A percentile compares a stretch with the other conserved stretches of the same genome.
phyloP scores from a whole-genome alignment of 1,284 basidiomycete species.

The Tilletia horrida region DNA sequence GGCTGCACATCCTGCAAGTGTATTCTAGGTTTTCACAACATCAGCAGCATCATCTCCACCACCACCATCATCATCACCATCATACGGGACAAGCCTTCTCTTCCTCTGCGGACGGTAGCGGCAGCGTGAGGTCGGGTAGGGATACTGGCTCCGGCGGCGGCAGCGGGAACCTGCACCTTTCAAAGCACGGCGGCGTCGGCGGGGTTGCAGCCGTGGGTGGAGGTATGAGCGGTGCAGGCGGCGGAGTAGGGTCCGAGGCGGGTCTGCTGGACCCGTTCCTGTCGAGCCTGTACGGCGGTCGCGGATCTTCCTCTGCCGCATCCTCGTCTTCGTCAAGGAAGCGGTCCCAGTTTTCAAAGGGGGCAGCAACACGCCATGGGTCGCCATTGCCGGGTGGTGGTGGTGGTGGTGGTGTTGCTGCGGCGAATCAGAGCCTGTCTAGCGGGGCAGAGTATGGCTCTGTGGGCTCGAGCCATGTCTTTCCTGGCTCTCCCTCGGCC shows the following conservation, averaged over 20 bases:
- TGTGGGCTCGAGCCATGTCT: no score
- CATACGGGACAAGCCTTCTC: not conserved
- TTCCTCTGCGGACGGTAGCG: not conserved
- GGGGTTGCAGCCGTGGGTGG: not conserved
- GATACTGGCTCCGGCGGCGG: not conserved
- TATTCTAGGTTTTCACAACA: not conserved
- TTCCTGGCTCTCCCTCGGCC: not conserved
- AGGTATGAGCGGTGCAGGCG: not conserved
- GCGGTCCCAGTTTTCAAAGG: not conserved
- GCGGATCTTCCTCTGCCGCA: no score
- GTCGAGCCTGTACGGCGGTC: no score
- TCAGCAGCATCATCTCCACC: not conserved
- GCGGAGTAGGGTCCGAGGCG: no score
- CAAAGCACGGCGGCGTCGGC: not conserved
- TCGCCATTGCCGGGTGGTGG: not conserved
- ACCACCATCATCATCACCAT: not conserved
- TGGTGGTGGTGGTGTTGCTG: no score
- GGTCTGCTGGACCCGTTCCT: no score
- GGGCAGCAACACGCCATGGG: not conserved
- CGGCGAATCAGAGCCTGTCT: no score
- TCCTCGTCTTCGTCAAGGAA: no score
- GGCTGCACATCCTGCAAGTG: conserved; percentile 22
- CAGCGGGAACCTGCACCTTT: not conserved
- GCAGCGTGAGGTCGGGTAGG: not conserved
- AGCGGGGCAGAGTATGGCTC: no score